phyloP scores from a whole-genome alignment of 805 yeast species.

The Wickerhamiella sergipiensis region DNA sequence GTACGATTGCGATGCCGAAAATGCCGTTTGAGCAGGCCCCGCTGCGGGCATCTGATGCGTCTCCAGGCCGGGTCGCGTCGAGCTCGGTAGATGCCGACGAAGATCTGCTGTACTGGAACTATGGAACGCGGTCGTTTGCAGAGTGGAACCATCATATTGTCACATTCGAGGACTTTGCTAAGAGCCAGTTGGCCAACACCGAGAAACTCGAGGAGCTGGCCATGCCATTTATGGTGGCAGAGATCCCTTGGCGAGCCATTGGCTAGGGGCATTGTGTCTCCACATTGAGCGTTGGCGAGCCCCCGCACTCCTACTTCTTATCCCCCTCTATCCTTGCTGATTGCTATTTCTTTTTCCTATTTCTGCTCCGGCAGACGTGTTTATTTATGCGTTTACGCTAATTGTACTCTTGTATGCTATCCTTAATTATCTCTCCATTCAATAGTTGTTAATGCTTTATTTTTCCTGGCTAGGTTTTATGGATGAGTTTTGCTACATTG shows the following conservation, averaged over 20 bases:
- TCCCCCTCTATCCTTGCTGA: background rate
- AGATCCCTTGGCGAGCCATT: slow-evolving; percentile 20
- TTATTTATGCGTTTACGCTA: background rate
- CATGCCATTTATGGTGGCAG: slow-evolving; percentile 27
- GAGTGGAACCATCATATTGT: slow-evolving; percentile 27
- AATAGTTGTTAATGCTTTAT: background rate
- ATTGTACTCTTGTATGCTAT: background rate
- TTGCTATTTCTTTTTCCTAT: background rate
- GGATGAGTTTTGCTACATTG: too few relatives aligned
- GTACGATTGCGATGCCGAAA: slow-evolving; percentile 7
- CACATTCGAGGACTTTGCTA: slow-evolving; percentile 26
- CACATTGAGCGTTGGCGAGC: too few relatives aligned
- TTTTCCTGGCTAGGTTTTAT: too few relatives aligned
- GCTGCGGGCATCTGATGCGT: background rate
- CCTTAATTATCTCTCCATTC: background rate
- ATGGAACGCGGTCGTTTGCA: slow-evolving; percentile 27
- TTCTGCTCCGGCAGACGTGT: background rate
- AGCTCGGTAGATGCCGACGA: slow-evolving; percentile 1
- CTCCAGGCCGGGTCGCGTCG: background rate
- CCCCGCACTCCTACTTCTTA: background rate
- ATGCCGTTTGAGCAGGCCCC: slow-evolving; percentile 13
- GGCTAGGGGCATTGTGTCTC: too few relatives aligned
- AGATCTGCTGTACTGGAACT: slow-evolving; percentile 23
- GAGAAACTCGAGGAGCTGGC: slow-evolving; percentile 20
- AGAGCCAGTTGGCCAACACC: slow-evolving; percentile 7